Evolutionary conservation across 2,329 filamentous ascomycete genomes (phyloP).

Genomic region (Neurospora sp.): DNA sequence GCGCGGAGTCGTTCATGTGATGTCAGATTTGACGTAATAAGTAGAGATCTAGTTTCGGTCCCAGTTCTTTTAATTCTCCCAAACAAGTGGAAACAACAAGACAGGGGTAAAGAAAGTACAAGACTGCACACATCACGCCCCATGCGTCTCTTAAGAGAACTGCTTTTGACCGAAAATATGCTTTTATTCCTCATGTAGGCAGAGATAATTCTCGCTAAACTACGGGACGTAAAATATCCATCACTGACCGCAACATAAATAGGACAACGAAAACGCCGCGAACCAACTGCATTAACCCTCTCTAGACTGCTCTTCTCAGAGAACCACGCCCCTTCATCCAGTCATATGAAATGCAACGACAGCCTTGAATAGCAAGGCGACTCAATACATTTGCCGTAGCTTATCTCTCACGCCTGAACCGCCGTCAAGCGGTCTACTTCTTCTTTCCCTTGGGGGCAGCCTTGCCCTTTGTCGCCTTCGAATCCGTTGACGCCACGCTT

Average conservation of each 20-base stretch:
- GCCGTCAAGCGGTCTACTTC: constrained; percentile 28
- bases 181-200: neutral
- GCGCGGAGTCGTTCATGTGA: neutral
- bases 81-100: neutral
- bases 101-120: neutral
- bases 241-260: neutral
- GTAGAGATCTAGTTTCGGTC: neutral
- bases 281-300: neutral
- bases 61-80: neutral
- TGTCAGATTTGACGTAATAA: neutral
- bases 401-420: neutral
- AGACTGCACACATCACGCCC: neutral
- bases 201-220: neutral
- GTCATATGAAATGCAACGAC: neutral
- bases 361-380: neutral
- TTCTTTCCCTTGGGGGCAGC: constrained; percentile 43
- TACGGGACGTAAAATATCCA: neutral
- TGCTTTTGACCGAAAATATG: neutral
- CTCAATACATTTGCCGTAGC: neutral
- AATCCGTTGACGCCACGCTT: constrained; percentile 72
- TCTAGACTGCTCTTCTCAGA: neutral
- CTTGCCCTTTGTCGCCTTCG: constrained; percentile 39
- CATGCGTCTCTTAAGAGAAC: neutral
- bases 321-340: neutral
- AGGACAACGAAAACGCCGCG: neutral